Conservation (phyloP, 805 yeast genomes). For the Tanozyma kutaoensis region DNA sequence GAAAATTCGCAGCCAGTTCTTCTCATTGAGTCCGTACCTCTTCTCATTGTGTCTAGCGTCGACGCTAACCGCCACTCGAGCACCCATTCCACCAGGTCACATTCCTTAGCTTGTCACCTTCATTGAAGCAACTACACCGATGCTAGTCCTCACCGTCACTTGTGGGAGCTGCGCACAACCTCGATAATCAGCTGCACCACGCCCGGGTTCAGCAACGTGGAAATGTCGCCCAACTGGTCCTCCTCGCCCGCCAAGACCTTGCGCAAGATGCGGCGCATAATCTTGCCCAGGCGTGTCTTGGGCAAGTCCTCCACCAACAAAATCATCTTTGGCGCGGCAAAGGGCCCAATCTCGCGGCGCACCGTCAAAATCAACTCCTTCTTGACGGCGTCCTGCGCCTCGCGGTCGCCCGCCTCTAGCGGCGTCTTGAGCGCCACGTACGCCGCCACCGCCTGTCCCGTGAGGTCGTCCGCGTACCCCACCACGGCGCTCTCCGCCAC, state of each 20-base stretch:
- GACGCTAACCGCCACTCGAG: no score
- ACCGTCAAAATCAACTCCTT: slow-evolving; percentile 57
- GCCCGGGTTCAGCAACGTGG: slow-evolving; percentile 61
- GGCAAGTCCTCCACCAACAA: slow-evolving; percentile 68
- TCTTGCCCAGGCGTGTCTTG: slow-evolving; percentile 78
- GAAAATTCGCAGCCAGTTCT: no score
- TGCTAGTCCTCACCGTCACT: no score
- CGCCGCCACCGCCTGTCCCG: slow-evolving; percentile 81
- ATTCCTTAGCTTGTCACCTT: no score
- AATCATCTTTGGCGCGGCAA: slow-evolving; percentile 73
- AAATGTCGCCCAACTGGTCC: slow-evolving; percentile 69
- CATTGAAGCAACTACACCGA: no score
- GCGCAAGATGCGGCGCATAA: slow-evolving; percentile 77
- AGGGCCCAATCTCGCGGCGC: slow-evolving; percentile 72
- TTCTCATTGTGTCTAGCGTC: no score
- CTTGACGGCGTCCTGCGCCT: slow-evolving; percentile 34
- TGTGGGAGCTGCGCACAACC: no score
- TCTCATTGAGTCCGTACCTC: no score
- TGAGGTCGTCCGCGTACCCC: slow-evolving; percentile 70
- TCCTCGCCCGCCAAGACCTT: slow-evolving; percentile 65
- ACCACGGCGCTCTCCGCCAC: slow-evolving; percentile 78
- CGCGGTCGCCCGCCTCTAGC: slow-evolving; percentile 16
- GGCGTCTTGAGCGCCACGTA: slow-evolving; percentile 57
- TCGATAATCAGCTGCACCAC: no score
- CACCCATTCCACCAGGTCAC: no score